Evolutionary conservation across 176 grass and related monocot genomes (phyloP).

Genomic region (Juncus inflexus): DNA sequence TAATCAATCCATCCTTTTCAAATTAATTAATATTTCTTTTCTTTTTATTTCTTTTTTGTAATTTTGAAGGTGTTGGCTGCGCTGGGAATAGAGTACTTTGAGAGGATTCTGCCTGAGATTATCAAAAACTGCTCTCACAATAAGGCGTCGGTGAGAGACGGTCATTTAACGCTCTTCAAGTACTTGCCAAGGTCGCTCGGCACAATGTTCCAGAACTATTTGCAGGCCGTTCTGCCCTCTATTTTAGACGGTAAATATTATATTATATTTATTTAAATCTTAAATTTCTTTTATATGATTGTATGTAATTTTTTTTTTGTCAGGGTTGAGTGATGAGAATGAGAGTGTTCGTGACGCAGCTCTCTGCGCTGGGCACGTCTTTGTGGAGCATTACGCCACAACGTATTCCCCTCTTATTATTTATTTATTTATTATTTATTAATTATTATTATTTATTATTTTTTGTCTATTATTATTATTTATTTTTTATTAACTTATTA

Average conservation of each 20-base stretch:
- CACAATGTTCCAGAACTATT: slow-evolving; percentile 80
- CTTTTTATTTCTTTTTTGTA: slow-evolving; percentile 22
- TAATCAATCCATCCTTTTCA: too few species aligned
- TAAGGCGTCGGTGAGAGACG: slow-evolving; percentile 92
- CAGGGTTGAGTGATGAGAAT: too few species aligned
- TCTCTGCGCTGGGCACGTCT: slow-evolving; percentile 91
- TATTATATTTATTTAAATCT: slow-evolving; percentile 1
- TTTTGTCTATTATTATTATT: slow-evolving; percentile 13
- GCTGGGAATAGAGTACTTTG: slow-evolving; percentile 89
- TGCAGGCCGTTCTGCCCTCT: slow-evolving; percentile 83
- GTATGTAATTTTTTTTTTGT: slow-evolving; percentile 10
- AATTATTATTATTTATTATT: background rate
- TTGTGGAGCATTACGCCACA: slow-evolving; percentile 97
- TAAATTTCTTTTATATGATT: background rate
- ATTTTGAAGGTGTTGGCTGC: slow-evolving; percentile 84
- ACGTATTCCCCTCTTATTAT: slow-evolving; percentile 38
- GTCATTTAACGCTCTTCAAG: slow-evolving; percentile 92
- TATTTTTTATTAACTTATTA: background rate
- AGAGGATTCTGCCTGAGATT: slow-evolving; percentile 91
- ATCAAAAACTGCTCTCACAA: slow-evolving; percentile 89
- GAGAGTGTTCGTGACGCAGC: slow-evolving; percentile 96
- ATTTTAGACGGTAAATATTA: slow-evolving; percentile 84
- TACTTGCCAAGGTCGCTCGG: slow-evolving; percentile 92
- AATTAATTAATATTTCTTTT: too few species aligned
- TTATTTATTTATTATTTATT: too few species aligned